Evolutionary conservation across 1,139 yeast species (phyloP).

Genomic region (Nakaseomyces bracarensis): DNA sequence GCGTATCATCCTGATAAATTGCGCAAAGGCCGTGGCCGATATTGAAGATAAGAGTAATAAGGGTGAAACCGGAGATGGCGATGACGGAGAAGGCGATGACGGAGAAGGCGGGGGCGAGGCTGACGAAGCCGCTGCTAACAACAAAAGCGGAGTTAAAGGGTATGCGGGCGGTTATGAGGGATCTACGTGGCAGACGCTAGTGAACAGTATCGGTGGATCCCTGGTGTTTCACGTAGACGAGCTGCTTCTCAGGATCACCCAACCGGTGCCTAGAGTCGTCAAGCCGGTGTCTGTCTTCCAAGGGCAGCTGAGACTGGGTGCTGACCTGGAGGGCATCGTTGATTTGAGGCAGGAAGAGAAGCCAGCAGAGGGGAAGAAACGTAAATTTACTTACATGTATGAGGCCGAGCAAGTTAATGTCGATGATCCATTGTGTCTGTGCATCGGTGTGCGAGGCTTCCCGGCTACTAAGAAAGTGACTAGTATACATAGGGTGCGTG

Average conservation of each 20-base stretch:
- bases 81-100: too few relatives aligned
- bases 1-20: conserved; percentile 21
- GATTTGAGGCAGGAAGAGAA: neutral
- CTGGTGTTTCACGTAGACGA: conserved; percentile 17
- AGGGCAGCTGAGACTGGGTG: conserved; percentile 38
- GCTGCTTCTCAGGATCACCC: conserved; percentile 18
- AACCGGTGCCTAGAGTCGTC: conserved; percentile 20
- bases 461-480: conserved; percentile 52
- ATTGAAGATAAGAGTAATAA: too few relatives aligned
- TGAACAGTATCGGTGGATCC: conserved; percentile 20
- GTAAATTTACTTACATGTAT: conserved; percentile 12
- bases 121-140: too few relatives aligned
- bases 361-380: neutral
- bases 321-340: conserved; percentile 21
- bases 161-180: conserved; percentile 7
- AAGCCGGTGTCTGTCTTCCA: conserved; percentile 35
- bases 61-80: too few relatives aligned
- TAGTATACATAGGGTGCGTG: conserved; percentile 33
- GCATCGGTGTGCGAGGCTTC: conserved; percentile 53
- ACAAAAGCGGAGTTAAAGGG: neutral
- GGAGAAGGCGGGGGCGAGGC: conserved; percentile 1
- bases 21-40: conserved; percentile 10
- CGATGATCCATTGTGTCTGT: conserved; percentile 28
- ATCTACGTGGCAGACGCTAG: conserved; percentile 21
- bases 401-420: conserved; percentile 16